Conservation (phyloP, 2,329 filamentous ascomycete genomes). For the Elsinoe ampelina region DNA sequence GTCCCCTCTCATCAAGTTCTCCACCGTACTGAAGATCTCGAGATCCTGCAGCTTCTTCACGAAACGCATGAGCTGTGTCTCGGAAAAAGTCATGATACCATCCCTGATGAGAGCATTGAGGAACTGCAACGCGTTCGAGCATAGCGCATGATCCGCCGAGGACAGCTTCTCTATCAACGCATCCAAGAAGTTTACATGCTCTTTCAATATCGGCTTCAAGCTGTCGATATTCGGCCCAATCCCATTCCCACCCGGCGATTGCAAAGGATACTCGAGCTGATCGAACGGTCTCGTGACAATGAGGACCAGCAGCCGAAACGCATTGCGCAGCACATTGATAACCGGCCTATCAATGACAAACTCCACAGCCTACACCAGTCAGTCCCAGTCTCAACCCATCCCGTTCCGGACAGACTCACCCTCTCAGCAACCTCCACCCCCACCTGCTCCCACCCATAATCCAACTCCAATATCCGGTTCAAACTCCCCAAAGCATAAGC, state of each 20-base stretch:
- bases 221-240: slow-evolving; percentile 44
- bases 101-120: slow-evolving; percentile 94
- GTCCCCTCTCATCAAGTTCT: slow-evolving; percentile 84
- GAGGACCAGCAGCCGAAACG: slow-evolving; percentile 92
- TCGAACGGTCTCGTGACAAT: slow-evolving; percentile 71
- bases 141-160: slow-evolving; percentile 89
- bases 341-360: slow-evolving; percentile 90
- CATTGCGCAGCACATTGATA: slow-evolving; percentile 92
- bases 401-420: slow-evolving; percentile 34
- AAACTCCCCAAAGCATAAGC: slow-evolving; percentile 91
- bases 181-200: slow-evolving; percentile 89
- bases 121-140: slow-evolving; percentile 87
- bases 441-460: slow-evolving; percentile 94
- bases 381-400: slow-evolving; percentile 12
- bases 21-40: slow-evolving; percentile 85
- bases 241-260: slow-evolving; percentile 3
- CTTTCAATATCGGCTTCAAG: slow-evolving; percentile 80
- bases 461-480: slow-evolving; percentile 79
- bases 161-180: slow-evolving; percentile 86
- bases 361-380: slow-evolving; percentile 58
- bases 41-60: slow-evolving; percentile 89
- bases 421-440: slow-evolving; percentile 61
- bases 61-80: slow-evolving; percentile 88
- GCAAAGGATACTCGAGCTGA: slow-evolving; percentile 16
- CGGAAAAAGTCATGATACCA: slow-evolving; percentile 65